These are phyloP conservation scores for Pneumocystis canis DNA, from an alignment of 1,139 yeast genomes.

Conservation along the genomic window DNA sequence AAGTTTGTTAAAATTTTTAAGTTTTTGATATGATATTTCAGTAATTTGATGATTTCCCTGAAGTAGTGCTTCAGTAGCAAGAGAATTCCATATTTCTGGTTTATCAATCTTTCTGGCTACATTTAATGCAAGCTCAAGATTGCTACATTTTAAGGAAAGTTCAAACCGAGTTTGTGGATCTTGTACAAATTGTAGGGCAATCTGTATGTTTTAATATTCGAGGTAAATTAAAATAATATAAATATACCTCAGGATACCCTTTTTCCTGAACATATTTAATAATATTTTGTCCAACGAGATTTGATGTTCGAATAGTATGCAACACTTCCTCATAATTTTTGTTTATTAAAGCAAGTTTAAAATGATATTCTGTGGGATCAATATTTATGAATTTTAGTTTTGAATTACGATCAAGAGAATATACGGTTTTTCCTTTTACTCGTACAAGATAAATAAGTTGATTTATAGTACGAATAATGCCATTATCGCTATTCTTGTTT, in stretches of 20 bases:
- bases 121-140: conserved; percentile 68
- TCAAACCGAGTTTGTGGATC: conserved; percentile 95
- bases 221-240: conserved; percentile 21
- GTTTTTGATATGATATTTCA: conserved; percentile 79
- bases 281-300: conserved; percentile 91
- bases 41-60: conserved; percentile 83
- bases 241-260: conserved; percentile 62
- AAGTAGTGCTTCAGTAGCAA: conserved; percentile 71
- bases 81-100: conserved; percentile 58
- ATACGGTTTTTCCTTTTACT: conserved; percentile 56
- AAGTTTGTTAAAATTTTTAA: conserved; percentile 71
- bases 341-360: conserved; percentile 82
- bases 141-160: conserved; percentile 85
- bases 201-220: conserved; percentile 19
- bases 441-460: conserved; percentile 75
- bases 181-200: conserved; percentile 88
- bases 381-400: conserved; percentile 63
- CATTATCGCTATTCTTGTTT: conserved; percentile 39
- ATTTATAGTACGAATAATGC: conserved; percentile 83
- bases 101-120: conserved; percentile 72
- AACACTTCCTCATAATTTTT: conserved; percentile 85
- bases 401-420: conserved; percentile 73
- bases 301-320: conserved; percentile 73
- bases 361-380: conserved; percentile 94
- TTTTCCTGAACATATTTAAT: conserved; percentile 87